These are phyloP conservation scores for Russula abietina DNA, from an alignment of 768 basidiomycete species.

Conservation along the genomic window DNA sequence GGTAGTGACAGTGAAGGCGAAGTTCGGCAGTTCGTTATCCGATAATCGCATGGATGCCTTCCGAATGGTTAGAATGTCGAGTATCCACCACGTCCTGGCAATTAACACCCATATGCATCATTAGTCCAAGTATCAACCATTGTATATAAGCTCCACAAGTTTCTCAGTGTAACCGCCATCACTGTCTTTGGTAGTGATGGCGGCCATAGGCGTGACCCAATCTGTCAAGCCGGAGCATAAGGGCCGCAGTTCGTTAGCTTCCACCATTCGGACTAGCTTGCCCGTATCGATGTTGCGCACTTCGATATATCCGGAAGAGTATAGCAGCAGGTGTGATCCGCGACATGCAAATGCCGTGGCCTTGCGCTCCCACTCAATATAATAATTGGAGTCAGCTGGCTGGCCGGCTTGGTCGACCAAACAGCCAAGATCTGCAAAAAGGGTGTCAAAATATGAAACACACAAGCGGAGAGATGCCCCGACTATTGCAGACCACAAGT, in stretches of 20 bases:
- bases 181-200: not conserved
- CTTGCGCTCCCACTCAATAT: not conserved
- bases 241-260: not conserved
- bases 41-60: too few relatives aligned
- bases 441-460: not conserved
- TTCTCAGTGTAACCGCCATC: not conserved
- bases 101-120: not conserved
- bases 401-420: not conserved
- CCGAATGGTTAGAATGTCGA: too few relatives aligned
- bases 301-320: not conserved
- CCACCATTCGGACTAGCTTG: not conserved
- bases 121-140: slow-evolving; percentile 36
- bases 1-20: too few relatives aligned
- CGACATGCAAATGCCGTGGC: not conserved
- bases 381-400: not conserved
- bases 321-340: not conserved
- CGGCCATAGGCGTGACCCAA: not conserved
- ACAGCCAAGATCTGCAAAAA: slow-evolving; percentile 1
- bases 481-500: not conserved
- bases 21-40: too few relatives aligned
- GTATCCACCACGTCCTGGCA: not conserved
- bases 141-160: slow-evolving; percentile 57
- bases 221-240: not conserved
- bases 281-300: not conserved
- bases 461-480: not conserved